Evolutionary conservation across 495 filamentous ascomycete genomes (phyloP).

Genomic region (Aspergillus bertholletiae): DNA sequence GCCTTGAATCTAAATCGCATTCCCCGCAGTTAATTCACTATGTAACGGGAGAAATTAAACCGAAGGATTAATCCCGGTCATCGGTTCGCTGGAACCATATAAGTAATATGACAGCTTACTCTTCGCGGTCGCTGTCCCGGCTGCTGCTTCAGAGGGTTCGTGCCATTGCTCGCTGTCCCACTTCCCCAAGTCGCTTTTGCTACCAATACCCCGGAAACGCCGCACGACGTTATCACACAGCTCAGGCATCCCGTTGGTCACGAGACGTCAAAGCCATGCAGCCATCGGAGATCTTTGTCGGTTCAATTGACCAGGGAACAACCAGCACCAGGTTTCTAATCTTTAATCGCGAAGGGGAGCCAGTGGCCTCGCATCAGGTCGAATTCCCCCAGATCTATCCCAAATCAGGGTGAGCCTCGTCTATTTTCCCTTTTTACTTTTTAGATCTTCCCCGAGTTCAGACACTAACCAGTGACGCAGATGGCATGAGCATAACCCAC

Average conservation of each 20-base stretch:
- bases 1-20: neutral
- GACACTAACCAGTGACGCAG: conserved; percentile 49
- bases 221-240: neutral
- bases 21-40: conserved; percentile 10
- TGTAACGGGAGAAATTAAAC: conserved; percentile 11
- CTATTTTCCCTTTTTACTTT: too few species aligned
- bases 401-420: conserved; percentile 69
- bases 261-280: conserved; percentile 17
- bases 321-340: conserved; percentile 91
- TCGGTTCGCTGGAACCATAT: neutral
- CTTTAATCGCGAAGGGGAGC: conserved; percentile 75
- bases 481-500: conserved; percentile 91
- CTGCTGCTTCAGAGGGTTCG: neutral
- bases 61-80: neutral
- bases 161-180: neutral
- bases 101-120: neutral
- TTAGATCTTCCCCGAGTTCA: too few species aligned
- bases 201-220: neutral
- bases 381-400: conserved; percentile 90
- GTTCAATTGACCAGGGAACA: conserved; percentile 87
- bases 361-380: conserved; percentile 83
- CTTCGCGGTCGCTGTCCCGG: neutral
- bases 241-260: neutral
- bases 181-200: neutral
- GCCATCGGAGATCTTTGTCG: conserved; percentile 47